Conservation (phyloP, 176 grass and related monocot species). For the Tillandsia fasciculata region DNA sequence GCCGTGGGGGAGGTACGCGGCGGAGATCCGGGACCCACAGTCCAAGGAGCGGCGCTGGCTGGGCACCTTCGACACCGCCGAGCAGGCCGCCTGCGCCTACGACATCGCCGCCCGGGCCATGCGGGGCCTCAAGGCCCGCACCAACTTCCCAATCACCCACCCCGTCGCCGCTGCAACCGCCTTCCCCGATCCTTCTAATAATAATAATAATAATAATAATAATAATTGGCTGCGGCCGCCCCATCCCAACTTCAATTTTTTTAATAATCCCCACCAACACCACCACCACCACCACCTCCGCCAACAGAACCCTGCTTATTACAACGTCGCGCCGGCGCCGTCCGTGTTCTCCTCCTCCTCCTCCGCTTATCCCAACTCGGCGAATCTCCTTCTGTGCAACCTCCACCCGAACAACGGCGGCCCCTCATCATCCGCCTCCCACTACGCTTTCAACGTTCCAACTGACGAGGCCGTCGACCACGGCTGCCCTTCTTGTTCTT, state of each 20-base stretch:
- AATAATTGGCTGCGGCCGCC: constrained; percentile 30
- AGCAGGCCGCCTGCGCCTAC: constrained; percentile 93
- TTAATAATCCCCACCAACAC: background rate
- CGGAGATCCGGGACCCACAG: constrained; percentile 83
- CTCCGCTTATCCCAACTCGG: too few relatives aligned
- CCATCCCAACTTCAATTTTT: background rate
- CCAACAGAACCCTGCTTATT: background rate
- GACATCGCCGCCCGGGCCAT: constrained; percentile 89
- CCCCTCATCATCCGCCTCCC: too few relatives aligned
- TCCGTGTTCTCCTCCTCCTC: too few relatives aligned
- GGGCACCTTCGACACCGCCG: constrained; percentile 94
- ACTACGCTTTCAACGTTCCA: too few relatives aligned
- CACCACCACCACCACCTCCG: background rate
- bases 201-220: background rate
- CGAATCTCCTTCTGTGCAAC: too few relatives aligned
- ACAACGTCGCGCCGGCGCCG: too few relatives aligned
- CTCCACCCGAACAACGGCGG: too few relatives aligned
- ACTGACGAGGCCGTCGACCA: too few relatives aligned
- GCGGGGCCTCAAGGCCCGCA: constrained; percentile 86
- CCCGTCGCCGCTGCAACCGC: background rate
- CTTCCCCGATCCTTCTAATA: background rate
- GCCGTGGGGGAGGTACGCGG: constrained; percentile 91
- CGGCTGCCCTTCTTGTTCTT: too few relatives aligned
- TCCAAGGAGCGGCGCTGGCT: constrained; percentile 92
- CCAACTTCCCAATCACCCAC: constrained; percentile 54